Evolutionary conservation across 176 grass and related monocot genomes (phyloP), one percentile per base, ranked within the genome.

Genomic region (Eragrostis curvula): DNA sequence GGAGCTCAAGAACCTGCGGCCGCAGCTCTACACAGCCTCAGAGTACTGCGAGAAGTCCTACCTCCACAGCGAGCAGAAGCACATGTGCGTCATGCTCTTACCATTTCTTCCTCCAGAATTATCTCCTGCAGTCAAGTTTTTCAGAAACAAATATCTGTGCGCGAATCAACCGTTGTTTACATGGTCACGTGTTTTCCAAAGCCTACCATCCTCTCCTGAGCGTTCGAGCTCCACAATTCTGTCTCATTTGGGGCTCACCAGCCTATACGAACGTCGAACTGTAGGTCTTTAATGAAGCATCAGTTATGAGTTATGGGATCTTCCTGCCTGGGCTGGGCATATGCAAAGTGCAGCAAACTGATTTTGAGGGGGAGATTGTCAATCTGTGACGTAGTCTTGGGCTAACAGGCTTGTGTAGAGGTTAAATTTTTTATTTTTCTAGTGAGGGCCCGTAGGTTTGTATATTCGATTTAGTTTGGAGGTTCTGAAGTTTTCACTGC

Each of bases 21-120:
- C 97, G 76, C 97, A 99, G 72, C 97, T 99, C 79, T 94, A 99
- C 83, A 81, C 91, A 70, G 93, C 93, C 48, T 90, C 93, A 1
- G 97, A 96, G 68, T 99, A 99, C 68, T 96, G 97, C 84, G 97
- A 99, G 82, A 99, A 99, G 73, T 92, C 97, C 20, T 99, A 96
- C 88, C 89, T 96, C 87, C 85, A 76, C 80, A 88, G 85, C 83
- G 91, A 96, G 81, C 89, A 96, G 87, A 96, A 99, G 82, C 91
- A 96, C 74, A 83, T 90, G 97, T 99, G 83, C 72, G 87, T 94
- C 85, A 81, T 80, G 66, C 82, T 48, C 71, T 28, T 18, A 43
- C 55, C 14, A 42, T 53, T 65, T 81, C 9, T 65, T 72, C 27
- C 41, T 74, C 23, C 42, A 42, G 44, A 81, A 77, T 75, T 81